Percentiles rank a stretch among this genome's conserved stretches.
phyloP scores from a whole-genome alignment of 495 filamentous ascomycete genomes.

The Tirmania nivea region DNA sequence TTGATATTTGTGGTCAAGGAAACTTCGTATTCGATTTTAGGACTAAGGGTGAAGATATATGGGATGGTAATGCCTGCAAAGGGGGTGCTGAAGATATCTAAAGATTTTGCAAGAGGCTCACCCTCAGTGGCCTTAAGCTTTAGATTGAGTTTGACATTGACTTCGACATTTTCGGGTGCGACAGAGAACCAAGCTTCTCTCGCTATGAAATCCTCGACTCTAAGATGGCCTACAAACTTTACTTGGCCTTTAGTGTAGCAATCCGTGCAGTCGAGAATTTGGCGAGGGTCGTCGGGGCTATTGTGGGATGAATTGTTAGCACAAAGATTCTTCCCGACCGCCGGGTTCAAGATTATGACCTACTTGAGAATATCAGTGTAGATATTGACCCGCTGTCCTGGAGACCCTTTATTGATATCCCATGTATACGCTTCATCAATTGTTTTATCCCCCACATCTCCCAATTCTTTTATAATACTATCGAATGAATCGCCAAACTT shows the following conservation, averaged over 20 bases:
- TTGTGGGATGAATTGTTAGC: background rate
- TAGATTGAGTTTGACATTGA: conserved; percentile 19
- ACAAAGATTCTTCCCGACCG: too few relatives aligned
- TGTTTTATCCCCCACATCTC: conserved; percentile 3
- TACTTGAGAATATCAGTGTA: conserved; percentile 4
- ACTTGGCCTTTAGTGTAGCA: conserved; percentile 20
- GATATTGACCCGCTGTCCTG: conserved; percentile 8
- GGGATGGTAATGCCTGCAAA: background rate
- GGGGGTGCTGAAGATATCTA: background rate
- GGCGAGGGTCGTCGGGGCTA: conserved; percentile 1
- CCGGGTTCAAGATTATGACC: background rate
- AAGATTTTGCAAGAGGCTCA: background rate
- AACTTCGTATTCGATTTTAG: background rate
- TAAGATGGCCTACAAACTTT: conserved; percentile 15
- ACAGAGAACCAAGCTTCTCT: conserved; percentile 12
- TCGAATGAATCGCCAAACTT: background rate
- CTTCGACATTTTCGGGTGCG: conserved; percentile 14
- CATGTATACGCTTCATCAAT: conserved; percentile 8
- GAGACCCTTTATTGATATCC: conserved; percentile 6
- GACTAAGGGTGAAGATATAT: background rate
- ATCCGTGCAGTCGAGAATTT: conserved; percentile 18
- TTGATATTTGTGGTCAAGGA: background rate
- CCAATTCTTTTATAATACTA: background rate
- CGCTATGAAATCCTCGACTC: conserved; percentile 16
- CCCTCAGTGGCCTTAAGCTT: background rate